Base-by-base conservation (phyloP, 108 stramenopile genomes). In the Nitzschia putrida region DNA sequence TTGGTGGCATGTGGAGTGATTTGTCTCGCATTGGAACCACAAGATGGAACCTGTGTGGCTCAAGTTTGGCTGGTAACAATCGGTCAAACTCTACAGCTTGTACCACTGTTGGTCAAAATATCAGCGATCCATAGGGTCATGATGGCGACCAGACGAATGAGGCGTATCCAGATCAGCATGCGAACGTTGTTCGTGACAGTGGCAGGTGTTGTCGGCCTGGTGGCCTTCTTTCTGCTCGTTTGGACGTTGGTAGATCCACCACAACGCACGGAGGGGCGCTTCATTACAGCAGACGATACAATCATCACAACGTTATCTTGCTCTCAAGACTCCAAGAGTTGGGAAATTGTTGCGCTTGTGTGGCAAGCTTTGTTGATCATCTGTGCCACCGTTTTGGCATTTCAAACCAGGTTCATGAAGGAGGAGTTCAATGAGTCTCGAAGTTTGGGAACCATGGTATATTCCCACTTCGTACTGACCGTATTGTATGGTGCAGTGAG, bases 101-200 rank as follows among this genome's bases (percentile, higher is more conserved):
- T 80, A 24, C 83, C 83, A 16, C 49, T 79, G 24, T 41, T 83
- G 18, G 70, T 83, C 45, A 79, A 79, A 38, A 63, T 80, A 14
- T 53, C 76, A 18, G 78, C 78, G 14, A 61, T 83, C 40, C 68
- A 76, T 65, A 45, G 60, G 37, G 16, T 80, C 3, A 42, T 72
- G 44, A 29, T 44, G 18, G 56, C 61, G 14, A 60, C 72, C 3
- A 69, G 25, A 44, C 40, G 71, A 41, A 56, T 80, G 63, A 42
- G 70, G n/a, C 52, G 41, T 13, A 66, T 77, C 24, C 41, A 58
- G 26, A 53, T 66, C 38, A 61, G 69, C 39, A 12, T 69, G n/a
- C 59, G 57, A 23, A 20, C 54, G 2, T 25, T 80, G 23, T 50
- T 53, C n/a, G 7, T 20, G 14, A 57, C 40, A 26, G 56, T 65